Evolutionary conservation across 2,329 filamentous ascomycete genomes (phyloP).

Genomic region (Epichloe glyceriae): DNA sequence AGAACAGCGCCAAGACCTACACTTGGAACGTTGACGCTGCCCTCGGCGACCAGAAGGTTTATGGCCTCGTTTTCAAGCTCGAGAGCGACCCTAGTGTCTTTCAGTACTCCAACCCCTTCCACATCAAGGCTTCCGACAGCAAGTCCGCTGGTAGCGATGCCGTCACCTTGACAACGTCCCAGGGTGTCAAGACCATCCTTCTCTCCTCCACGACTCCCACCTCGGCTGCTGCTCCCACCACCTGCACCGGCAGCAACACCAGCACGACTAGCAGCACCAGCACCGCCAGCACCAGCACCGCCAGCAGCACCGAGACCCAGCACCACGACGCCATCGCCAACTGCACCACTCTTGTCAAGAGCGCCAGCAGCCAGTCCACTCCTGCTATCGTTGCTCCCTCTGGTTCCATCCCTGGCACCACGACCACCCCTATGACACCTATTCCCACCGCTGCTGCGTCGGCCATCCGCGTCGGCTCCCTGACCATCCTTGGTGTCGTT

Average conservation of each 20-base stretch:
- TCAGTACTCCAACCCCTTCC: constrained; percentile 53
- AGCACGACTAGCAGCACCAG: constrained; percentile 7
- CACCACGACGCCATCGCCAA: constrained; percentile 5
- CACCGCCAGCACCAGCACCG: neutral
- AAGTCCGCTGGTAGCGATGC: constrained; percentile 14
- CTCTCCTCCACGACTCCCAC: constrained; percentile 11
- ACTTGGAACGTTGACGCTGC: constrained; percentile 35
- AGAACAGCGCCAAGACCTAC: constrained; percentile 32
- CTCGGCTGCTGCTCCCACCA: constrained; percentile 11
- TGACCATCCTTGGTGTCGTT: constrained; percentile 27
- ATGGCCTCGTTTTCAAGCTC: constrained; percentile 43
- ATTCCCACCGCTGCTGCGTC: constrained; percentile 10
- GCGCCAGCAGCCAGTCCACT: constrained; percentile 7
- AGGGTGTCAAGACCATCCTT: constrained; percentile 19
- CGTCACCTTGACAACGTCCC: constrained; percentile 16
- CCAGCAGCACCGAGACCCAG: neutral
- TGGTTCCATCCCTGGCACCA: constrained; percentile 8
- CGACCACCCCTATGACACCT: neutral
- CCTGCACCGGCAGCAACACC: constrained; percentile 12
- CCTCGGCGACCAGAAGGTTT: constrained; percentile 33
- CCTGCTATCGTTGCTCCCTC: constrained; percentile 1
- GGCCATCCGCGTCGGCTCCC: constrained; percentile 23
- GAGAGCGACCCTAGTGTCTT: constrained; percentile 34
- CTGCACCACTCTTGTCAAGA: constrained; percentile 12
- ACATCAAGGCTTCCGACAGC: constrained; percentile 26